A percentile compares a stretch with the other conserved stretches of the same genome.
These are phyloP conservation scores for Solanum chmielewskii DNA, from an alignment of 257 asterid genomes.

Conservation along the genomic window DNA sequence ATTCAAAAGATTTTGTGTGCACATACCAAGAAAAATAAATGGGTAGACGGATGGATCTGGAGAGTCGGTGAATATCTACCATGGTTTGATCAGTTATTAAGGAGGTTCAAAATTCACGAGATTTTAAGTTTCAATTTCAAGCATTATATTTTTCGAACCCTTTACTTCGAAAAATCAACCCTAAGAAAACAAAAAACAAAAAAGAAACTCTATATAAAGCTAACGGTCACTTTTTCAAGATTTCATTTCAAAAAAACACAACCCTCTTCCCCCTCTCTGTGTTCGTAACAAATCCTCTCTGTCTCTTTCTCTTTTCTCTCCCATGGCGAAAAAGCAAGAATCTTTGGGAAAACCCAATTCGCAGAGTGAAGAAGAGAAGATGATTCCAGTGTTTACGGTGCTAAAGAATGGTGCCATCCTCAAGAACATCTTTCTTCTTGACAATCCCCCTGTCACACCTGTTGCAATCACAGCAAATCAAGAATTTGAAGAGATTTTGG, in stretches of 20 bases:
- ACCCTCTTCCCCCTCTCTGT: neutral
- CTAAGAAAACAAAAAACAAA: neutral
- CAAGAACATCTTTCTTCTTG: slow-evolving; percentile 65
- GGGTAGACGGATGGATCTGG: neutral
- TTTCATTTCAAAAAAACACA: neutral
- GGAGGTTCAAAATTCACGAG: neutral
- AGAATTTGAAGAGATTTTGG: slow-evolving; percentile 38
- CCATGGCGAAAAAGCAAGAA: neutral
- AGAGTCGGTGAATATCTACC: too few species aligned
- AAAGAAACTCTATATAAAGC: neutral
- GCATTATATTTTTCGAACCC: neutral
- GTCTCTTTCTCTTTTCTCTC: neutral
- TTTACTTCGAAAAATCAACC: neutral
- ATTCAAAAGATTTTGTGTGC: neutral
- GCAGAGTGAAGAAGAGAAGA: slow-evolving; percentile 25
- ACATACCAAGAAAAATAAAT: neutral
- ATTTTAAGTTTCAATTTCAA: too few species aligned
- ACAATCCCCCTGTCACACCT: slow-evolving; percentile 23
- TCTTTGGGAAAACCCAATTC: neutral
- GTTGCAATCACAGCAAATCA: neutral
- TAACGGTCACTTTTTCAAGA: neutral
- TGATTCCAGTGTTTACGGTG: slow-evolving; percentile 75
- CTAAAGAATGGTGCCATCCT: slow-evolving; percentile 50
- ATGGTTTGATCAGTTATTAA: too few species aligned
- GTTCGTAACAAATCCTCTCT: neutral